Percentiles rank a stretch among this genome's conserved stretches.
phyloP scores from a whole-genome alignment of 768 basidiomycete species.

The Mycena epipterygia region DNA sequence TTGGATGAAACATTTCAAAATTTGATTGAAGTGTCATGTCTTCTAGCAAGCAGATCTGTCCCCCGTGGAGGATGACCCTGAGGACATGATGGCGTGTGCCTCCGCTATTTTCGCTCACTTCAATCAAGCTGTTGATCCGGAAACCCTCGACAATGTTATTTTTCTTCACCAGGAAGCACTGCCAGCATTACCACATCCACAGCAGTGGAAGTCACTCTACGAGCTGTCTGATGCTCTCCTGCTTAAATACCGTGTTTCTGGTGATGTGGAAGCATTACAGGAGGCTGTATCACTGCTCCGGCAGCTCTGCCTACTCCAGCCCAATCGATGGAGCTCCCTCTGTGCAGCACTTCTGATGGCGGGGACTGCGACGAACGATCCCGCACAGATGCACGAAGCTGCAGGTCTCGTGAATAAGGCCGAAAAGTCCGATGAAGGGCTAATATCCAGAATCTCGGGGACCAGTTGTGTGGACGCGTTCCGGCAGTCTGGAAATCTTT shows the following conservation, averaged over 20 bases:
- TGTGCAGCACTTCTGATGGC: background rate
- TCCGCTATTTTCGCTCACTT: background rate
- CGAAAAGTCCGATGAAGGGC: background rate
- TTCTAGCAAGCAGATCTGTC: background rate
- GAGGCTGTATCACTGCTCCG: background rate
- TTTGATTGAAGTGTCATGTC: background rate
- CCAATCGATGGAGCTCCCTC: background rate
- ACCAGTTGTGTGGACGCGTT: background rate
- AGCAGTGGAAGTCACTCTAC: background rate
- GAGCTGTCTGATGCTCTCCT: background rate
- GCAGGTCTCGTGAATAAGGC: background rate
- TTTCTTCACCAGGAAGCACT: background rate
- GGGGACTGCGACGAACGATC: background rate
- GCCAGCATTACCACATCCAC: background rate
- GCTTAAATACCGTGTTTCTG: background rate
- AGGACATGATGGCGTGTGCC: background rate
- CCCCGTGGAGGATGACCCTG: background rate
- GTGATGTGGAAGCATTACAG: background rate
- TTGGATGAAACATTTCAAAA: background rate
- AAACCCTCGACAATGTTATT: background rate
- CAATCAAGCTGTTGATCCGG: background rate
- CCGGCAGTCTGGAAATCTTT: background rate
- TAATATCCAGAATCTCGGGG: background rate
- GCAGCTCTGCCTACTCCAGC: background rate
- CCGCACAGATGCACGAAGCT: background rate